Base-by-base conservation (phyloP, 179 eudicot genomes). In the Carnegiea gigantea region DNA sequence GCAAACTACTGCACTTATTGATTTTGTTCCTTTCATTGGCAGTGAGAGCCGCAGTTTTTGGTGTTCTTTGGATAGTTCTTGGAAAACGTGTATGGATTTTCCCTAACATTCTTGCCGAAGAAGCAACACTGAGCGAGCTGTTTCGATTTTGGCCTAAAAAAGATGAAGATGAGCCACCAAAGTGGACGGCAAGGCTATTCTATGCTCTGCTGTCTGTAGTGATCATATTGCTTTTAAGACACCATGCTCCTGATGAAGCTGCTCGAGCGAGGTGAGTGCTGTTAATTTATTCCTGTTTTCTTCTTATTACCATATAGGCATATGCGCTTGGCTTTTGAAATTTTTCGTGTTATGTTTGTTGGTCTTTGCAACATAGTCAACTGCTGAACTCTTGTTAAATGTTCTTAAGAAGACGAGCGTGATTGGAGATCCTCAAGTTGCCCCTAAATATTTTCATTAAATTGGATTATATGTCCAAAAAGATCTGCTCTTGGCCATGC, bases 201-300 rank as follows among this genome's bases (percentile, higher is more conserved):
- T 95, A 85, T 85, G 89, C 97, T 62, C 23, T 88, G 9, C 87
- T 91, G 40, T 86, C 96, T 80, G 86, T 89, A 77, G 83, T 91
- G 59, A 90, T 84, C 78, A 88, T 95, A 77, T 75, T 90, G 76
- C 82, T 95, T 71, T 77, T 95, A 88, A 94, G 97, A 86, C 99
- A 95, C 85, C 98, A 94, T 92, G 99, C 98, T 81, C 99, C 99
- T 80, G 99, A 95, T 87, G 99, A 95, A 83, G 99, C 98, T 86
- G 99, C 99, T 30, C 89, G 99, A 87, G 97, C 98, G 76, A 92
- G 99, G 99, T 95, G 78, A 79, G 86, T 85, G 24, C 43, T 62
- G 26, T 62, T 62, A n/a, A 62, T 62, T 54, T 23, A 6, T 23
- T 23, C 68, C 12, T 23, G 28, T 62, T 23, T 62, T 62, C 68